Evolutionary conservation across 2,329 filamentous ascomycete genomes (phyloP).

Genomic region (Cercospora zeina): DNA sequence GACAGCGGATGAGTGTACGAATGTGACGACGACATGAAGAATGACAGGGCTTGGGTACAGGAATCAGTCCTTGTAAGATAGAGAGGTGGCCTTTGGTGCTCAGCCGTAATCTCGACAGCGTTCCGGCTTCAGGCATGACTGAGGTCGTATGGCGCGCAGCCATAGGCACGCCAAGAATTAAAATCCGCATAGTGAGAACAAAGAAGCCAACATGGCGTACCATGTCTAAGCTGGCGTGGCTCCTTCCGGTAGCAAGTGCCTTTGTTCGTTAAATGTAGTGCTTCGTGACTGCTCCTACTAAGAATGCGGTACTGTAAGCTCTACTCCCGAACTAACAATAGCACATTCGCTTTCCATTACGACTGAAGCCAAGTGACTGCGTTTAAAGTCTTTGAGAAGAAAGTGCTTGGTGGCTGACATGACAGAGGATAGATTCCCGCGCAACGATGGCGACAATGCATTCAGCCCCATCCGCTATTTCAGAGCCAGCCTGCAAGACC

Average conservation of each 20-base stretch:
- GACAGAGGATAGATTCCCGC: too few species aligned
- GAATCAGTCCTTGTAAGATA: conserved; percentile 1
- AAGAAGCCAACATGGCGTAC: neutral
- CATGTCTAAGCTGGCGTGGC: neutral
- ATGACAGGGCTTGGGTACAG: neutral
- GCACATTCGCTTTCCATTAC: too few species aligned
- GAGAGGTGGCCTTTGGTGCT: neutral
- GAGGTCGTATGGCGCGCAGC: neutral
- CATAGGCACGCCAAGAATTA: neutral
- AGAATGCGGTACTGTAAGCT: neutral
- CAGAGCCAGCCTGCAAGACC: too few species aligned
- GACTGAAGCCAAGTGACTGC: too few species aligned
- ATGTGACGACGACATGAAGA: neutral
- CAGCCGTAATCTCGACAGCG: neutral
- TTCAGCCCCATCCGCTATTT: too few species aligned
- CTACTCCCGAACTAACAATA: too few species aligned
- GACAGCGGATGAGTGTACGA: neutral
- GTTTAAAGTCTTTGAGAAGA: too few species aligned
- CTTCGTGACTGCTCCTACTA: neutral
- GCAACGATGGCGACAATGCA: too few species aligned
- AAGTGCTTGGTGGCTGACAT: too few species aligned
- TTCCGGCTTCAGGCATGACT: neutral
- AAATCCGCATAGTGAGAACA: neutral
- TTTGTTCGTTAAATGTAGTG: neutral
- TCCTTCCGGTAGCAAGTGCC: neutral